phyloP scores from a whole-genome alignment of 2,329 filamentous ascomycete species.

The Aspergillus ochraceoroseus region DNA sequence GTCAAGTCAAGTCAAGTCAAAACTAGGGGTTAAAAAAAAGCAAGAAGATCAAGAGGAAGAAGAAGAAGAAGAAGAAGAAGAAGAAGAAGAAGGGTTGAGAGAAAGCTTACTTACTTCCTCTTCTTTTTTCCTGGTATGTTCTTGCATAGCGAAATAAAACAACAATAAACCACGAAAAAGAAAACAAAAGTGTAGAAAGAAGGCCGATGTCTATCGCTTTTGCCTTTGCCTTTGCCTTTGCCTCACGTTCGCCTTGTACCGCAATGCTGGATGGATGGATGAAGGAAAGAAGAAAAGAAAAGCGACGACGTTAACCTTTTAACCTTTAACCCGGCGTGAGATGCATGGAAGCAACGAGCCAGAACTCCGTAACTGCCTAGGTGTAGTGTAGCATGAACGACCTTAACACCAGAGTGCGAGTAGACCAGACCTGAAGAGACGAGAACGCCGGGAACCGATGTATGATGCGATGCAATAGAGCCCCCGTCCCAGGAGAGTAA shows the following conservation, averaged over 20 bases:
- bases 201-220: constrained; percentile 7
- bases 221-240: constrained; percentile 1
- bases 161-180: neutral
- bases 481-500: neutral
- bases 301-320: constrained; percentile 2
- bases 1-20: too few species aligned
- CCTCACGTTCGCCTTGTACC: constrained; percentile 3
- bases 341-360: constrained; percentile 4
- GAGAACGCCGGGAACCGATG: constrained; percentile 7
- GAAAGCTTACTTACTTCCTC: neutral
- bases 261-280: constrained; percentile 1
- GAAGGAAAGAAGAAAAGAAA: constrained; percentile 2
- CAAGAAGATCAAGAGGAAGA: too few species aligned
- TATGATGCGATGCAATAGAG: constrained; percentile 4
- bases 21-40: too few species aligned
- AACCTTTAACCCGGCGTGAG: too few species aligned
- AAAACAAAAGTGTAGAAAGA: neutral
- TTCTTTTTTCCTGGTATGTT: neutral
- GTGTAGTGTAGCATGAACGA: too few species aligned
- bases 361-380: too few species aligned
- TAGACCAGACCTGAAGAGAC: constrained; percentile 3
- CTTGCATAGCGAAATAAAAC: neutral
- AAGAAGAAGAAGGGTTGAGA: neutral
- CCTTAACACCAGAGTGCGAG: constrained; percentile 5
- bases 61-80: too few species aligned